Evolutionary conservation across 2,329 filamentous ascomycete species (phyloP).

Genomic region (Aureobasidium pullulans): DNA sequence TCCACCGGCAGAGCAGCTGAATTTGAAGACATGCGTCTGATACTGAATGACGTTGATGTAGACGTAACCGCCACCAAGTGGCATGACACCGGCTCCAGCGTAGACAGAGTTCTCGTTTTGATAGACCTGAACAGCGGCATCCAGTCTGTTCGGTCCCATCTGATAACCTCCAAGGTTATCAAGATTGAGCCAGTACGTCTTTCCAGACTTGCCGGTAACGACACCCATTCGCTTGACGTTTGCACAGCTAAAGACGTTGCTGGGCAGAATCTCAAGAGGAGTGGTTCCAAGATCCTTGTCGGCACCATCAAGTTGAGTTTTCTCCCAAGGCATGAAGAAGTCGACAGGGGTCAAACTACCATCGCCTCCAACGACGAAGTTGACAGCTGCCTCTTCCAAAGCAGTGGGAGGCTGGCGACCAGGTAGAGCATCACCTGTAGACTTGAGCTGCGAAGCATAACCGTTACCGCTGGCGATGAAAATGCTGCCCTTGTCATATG

Average conservation of each 20-base stretch:
- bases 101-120: constrained; percentile 45
- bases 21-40: constrained; percentile 51
- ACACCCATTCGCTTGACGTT: constrained; percentile 41
- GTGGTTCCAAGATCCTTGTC: constrained; percentile 44
- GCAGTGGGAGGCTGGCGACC: constrained; percentile 39
- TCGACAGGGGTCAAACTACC: constrained; percentile 39
- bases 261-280: constrained; percentile 39
- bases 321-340: constrained; percentile 47
- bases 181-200: constrained; percentile 43
- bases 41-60: constrained; percentile 48
- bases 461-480: constrained; percentile 45
- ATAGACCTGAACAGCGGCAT: constrained; percentile 38
- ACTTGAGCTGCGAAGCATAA: constrained; percentile 38
- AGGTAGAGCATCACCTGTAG: constrained; percentile 33
- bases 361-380: constrained; percentile 40
- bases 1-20: constrained; percentile 43
- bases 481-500: constrained; percentile 41
- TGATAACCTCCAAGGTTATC: constrained; percentile 45
- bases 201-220: constrained; percentile 45
- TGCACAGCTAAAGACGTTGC: constrained; percentile 36
- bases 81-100: constrained; percentile 41
- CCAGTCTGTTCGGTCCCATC: constrained; percentile 36
- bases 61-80: constrained; percentile 41
- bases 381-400: constrained; percentile 44
- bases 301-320: constrained; percentile 42